Evolutionary conservation across 2,329 filamentous ascomycete genomes (phyloP), one percentile per base, ranked within the genome.

Genomic region (Coniella lustricola): DNA sequence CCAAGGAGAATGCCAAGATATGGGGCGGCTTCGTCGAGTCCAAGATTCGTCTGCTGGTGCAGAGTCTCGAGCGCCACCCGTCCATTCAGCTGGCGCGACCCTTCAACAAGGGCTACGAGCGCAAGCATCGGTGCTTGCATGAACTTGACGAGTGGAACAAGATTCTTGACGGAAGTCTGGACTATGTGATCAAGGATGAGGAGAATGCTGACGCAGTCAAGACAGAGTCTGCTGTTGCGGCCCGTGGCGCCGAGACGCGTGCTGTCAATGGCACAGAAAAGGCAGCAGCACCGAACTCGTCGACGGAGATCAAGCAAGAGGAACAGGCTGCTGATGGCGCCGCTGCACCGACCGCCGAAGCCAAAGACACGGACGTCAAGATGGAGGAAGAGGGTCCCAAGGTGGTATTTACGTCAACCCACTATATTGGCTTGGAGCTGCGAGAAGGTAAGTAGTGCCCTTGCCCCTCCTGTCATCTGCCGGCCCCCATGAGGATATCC

Each of bases 21-120:
- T 97, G 91, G 88, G 88, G 87, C 16, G 93, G 93, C 34, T 82
- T 91, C 45, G 88, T 98, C 3, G 89, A 97, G 66, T 96, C 93
- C 14, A 96, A 94, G 66, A 81, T 97, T 36, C 82, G 93, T 57
- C 76, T 91, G 57, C 76, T 98, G 14, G 88, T 96, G 14, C 81
- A 84, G 55, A 85, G 84, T 39, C 76, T 97, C 35, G 93, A 97
- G 62, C 77, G 83, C 48, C 88, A 93, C 57, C 73, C 79, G 37
- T 85, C 84, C 14, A 89, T 97, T 56, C 81, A 83, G 32, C 72
- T 95, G 20, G 90, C 93, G 1, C 89, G 93, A 57, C 87, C 90
- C 0, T 98, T 90, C 73, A 91, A 89, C 59, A 95, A 97, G 64
- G 88, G 87, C 3, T 95, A 94, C 62, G 87, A 95, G 57, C 81